Base-by-base conservation (phyloP, 139 green algal genomes). In the Choricystis sp. region DNA sequence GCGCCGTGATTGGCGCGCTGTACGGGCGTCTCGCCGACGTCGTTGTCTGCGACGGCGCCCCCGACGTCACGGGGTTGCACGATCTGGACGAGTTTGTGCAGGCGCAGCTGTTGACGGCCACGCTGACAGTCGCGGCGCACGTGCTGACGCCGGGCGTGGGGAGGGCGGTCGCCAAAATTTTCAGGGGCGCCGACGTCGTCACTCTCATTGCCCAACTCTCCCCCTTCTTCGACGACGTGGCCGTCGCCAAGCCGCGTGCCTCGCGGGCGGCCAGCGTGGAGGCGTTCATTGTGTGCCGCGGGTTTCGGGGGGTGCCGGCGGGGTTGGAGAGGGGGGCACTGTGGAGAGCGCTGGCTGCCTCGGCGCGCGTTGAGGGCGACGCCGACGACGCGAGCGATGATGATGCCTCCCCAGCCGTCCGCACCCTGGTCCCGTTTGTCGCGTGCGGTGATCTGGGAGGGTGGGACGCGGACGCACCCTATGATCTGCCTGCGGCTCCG, bases 1-100 rank as follows among this genome's bases (percentile, higher is more conserved):
- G 31, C 1, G 65, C 76, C 4, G 77, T 99, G 3, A 93, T 98
- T 56, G 65, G 77, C 20, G 79, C 94, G 68, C 97, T 98, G 57
- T 40, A 84, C 23, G 93, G 90, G 22, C 30, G 74, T 3, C 31
- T 49, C 1, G 94, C 92, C 3, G 93, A 98, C 69, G 78, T 98
- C 5, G 87, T 99, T 26, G 80, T 99, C 16, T 96, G 81, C 63
- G 94, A 99, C 69, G 94, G 94, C 4, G 94, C 94, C 0, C 94
- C 94, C 4, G 94, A 99, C 66, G 92, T 99, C 1, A 99, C 94
- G 1, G 94, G 94, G 0, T 77, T 99, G n/a, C 94, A 99, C 75
- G 94, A 99, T 78, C 81, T 98, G 66, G 94, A 99, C 60, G 87
- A 98, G 72, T 97, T 86, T 66, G 90, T 98, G 61, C 86, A 95